Evolutionary conservation across 768 basidiomycete species (phyloP).

Genomic region (Lentinula guzmanii): DNA sequence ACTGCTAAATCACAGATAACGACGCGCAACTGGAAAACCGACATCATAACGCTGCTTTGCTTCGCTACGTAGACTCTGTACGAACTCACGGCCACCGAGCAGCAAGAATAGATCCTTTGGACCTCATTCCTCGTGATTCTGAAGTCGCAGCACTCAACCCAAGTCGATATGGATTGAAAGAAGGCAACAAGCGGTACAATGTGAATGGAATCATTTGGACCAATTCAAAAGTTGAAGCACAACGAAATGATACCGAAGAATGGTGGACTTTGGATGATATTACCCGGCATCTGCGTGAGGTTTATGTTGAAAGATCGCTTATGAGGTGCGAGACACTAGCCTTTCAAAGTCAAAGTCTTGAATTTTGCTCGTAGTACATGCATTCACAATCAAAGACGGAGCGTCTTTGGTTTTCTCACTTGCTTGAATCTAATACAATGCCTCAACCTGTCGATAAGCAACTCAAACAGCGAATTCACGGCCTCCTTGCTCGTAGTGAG

Average conservation of each 20-base stretch:
- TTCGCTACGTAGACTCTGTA: slow-evolving; percentile 87
- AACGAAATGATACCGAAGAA: slow-evolving; percentile 25
- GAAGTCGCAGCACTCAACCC: slow-evolving; percentile 73
- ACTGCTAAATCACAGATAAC: slow-evolving; percentile 40
- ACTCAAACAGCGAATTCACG: slow-evolving; percentile 55
- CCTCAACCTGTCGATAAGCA: slow-evolving; percentile 26
- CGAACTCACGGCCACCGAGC: slow-evolving; percentile 83
- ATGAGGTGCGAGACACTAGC: slow-evolving; percentile 46
- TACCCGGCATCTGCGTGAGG: slow-evolving; percentile 55
- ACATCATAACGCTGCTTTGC: slow-evolving; percentile 63
- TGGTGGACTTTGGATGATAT: slow-evolving; percentile 72
- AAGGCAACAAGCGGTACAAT: slow-evolving; percentile 51
- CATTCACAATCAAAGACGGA: slow-evolving; percentile 84
- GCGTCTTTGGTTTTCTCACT: slow-evolving; percentile 82
- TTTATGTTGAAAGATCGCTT: slow-evolving; percentile 83
- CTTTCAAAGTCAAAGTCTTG: neutral
- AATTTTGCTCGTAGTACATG: slow-evolving; percentile 48
- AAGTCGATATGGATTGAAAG: slow-evolving; percentile 64
- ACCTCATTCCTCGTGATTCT: slow-evolving; percentile 78
- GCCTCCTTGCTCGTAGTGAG: slow-evolving; percentile 69
- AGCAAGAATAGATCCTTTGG: slow-evolving; percentile 82
- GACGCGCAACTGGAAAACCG: slow-evolving; percentile 62
- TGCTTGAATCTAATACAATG: slow-evolving; percentile 61
- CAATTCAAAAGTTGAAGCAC: slow-evolving; percentile 29
- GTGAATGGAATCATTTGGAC: slow-evolving; percentile 84